Base-by-base conservation (phyloP, 1,284 basidiomycete genomes). In the Ustilago bromivora region DNA sequence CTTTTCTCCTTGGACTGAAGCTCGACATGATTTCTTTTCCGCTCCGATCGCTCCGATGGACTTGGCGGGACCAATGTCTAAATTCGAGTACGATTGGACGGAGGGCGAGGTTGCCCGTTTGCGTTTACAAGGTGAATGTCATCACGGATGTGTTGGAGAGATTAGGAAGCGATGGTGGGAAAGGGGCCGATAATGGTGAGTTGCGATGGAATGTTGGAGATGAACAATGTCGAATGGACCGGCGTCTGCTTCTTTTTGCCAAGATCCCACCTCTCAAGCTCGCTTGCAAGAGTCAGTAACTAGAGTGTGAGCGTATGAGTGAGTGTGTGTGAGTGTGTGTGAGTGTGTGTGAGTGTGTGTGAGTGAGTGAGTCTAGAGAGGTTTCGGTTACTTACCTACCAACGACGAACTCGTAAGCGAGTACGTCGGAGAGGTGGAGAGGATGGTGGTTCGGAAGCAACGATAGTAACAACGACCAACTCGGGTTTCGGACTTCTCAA, bases 1-100 rank as follows among this genome's bases (percentile, higher is more conserved):
- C 28, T 43, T 69, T 73, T 19, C 70, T 55, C 28, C 69, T 61
- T 9, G 74, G 62, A 46, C 66, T 71, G 31, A 55, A 56, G 41
- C 19, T 49, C 31, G 61, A 73, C 71, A 68, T 73, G 49, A 32
- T 54, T 28, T 19, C n/a, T 23, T 23, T 40, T 28, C 3, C 23
- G 23, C 23, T 28, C 23, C 23, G 23, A 28, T 28, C 23, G 23
- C 23, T 28, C 23, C 56, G 41, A 34, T 31, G 12, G 28, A 8
- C 51, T 52, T 15, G 28, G 15, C 31, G 51, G 3, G 43, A 46
- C n/a, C 43, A 15, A 13, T 12, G 17, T 6, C 40, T 12, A 5
- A 15, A 11, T 52, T 32, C 51, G 12, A 15, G 31, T 28, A 19
- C 19, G 51, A 52, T 46, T 43, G 8, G n/a, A 10, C 23, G 28